A percentile compares a stretch with the other conserved stretches of the same genome.
phyloP scores from a whole-genome alignment of 176 grass and related monocot species.

The Hsuehochloa calcarea region DNA sequence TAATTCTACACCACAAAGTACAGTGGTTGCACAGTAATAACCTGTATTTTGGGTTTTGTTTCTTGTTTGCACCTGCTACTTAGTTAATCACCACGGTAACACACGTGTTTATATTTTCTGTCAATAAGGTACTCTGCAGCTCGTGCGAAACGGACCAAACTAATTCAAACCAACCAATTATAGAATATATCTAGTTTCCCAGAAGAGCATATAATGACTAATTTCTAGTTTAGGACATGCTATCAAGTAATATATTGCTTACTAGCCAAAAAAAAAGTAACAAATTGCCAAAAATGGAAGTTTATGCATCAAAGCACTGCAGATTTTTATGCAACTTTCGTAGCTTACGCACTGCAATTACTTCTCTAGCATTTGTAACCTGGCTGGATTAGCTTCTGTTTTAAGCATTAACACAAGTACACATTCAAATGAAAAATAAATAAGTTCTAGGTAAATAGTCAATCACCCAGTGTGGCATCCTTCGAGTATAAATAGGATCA shows the following conservation, averaged over 20 bases:
- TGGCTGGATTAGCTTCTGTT: background rate
- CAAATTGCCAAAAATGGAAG: constrained; percentile 1
- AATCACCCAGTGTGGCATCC: background rate
- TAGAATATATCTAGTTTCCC: background rate
- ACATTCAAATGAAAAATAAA: background rate
- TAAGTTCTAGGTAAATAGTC: background rate
- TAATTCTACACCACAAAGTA: constrained; percentile 6
- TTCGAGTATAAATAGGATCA: background rate
- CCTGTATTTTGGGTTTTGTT: background rate
- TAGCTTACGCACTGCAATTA: background rate
- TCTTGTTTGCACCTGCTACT: background rate
- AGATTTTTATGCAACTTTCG: background rate
- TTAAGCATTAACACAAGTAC: background rate
- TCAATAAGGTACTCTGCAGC: background rate
- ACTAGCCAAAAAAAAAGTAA: background rate
- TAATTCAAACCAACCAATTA: background rate
- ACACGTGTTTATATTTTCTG: background rate
- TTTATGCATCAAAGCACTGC: background rate
- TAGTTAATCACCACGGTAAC: background rate
- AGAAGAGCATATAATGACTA: background rate
- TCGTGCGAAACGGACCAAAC: background rate
- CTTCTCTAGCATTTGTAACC: constrained; percentile 4
- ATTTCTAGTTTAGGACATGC: constrained; percentile 9
- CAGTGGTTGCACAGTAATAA: background rate
- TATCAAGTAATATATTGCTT: constrained; percentile 1